A percentile compares a stretch with the other conserved stretches of the same genome.
phyloP scores from a whole-genome alignment of 108 stramenopile species.

The Cyclotella sp. region DNA sequence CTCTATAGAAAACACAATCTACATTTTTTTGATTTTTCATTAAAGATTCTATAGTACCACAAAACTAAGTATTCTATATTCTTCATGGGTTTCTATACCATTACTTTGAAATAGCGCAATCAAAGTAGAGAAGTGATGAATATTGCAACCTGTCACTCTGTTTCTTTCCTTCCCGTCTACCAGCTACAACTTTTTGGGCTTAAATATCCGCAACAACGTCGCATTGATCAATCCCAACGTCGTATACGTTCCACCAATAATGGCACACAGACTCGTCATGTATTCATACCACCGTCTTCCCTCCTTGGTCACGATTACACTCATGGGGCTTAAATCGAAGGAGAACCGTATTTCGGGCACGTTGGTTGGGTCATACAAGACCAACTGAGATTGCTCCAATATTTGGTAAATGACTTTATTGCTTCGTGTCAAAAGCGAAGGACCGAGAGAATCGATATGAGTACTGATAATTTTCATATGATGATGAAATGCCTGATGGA shows the following conservation, averaged over 20 bases:
- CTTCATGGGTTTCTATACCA: neutral
- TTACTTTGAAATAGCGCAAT: neutral
- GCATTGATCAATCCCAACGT: conserved; percentile 96
- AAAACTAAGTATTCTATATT: too few relatives aligned
- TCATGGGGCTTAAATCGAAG: conserved; percentile 93
- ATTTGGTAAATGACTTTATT: conserved; percentile 72
- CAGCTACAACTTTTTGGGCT: conserved; percentile 64
- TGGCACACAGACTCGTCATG: conserved; percentile 93
- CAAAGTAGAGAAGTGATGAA: neutral
- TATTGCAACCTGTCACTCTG: neutral
- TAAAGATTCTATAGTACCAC: too few relatives aligned
- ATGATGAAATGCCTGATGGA: conserved; percentile 95
- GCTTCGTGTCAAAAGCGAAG: conserved; percentile 21
- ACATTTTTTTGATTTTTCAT: too few relatives aligned
- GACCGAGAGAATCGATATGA: conserved; percentile 57
- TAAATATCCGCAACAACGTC: conserved; percentile 90
- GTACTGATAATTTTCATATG: conserved; percentile 96
- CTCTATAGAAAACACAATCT: too few relatives aligned
- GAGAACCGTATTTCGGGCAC: conserved; percentile 90
- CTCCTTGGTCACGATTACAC: conserved; percentile 82
- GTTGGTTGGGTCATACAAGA: conserved; percentile 73
- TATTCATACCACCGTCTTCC: conserved; percentile 95
- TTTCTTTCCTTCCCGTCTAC: neutral
- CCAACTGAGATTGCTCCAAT: conserved; percentile 86
- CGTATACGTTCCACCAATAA: conserved; percentile 98